Evolutionary conservation across 139 green algal species (phyloP), one percentile per base, ranked within the genome.

Genomic region (Chlorella sp.): DNA sequence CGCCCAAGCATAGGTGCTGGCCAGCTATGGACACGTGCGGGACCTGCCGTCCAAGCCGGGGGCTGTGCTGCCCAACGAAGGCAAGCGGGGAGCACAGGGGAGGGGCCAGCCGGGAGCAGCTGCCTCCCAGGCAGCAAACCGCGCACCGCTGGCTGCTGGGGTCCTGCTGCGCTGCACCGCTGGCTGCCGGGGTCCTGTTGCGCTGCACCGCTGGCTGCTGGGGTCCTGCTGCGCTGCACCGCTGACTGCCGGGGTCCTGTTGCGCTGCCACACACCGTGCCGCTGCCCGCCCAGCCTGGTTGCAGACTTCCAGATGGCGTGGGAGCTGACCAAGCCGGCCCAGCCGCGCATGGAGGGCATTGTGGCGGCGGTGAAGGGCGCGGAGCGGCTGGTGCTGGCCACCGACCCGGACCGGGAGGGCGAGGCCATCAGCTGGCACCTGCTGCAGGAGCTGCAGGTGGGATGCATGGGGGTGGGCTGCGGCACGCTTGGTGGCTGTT

Each of bases 391-490:
- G n/a, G 34, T 98, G 40, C 90, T 99, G 80, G 97, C 97, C 20
- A 99, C 95, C 0, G 97, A 99, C 85, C 97, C 97, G 9, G 97
- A 99, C 89, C 80, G 95, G 5, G 95, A 98, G 89, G 97, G 97
- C 3, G 97, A 99, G 91, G 97, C 96, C 84, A 99, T 99, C 69
- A 91, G 92, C 36, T 99, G 97, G 97, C 97, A 99, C 88, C 70
- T 99, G 0, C 43, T 87, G 67, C 78, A 99, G 86, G 88, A 94
- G 87, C 92, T 98, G 43, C 44, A 73, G 72, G 72, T 78, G 72
- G 30, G 72, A 6, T 0, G n/a, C 24, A 70, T 2, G 30, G 30
- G 64, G 11, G 5, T 36, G 16, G 9, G 38, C 24, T 43, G 65
- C n/a, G n/a, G n/a, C n/a, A n/a, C n/a, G n/a, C n/a, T n/a, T n/a